phyloP scores from a whole-genome alignment of 2,329 filamentous ascomycete species.

The Colletotrichum caudatum region DNA sequence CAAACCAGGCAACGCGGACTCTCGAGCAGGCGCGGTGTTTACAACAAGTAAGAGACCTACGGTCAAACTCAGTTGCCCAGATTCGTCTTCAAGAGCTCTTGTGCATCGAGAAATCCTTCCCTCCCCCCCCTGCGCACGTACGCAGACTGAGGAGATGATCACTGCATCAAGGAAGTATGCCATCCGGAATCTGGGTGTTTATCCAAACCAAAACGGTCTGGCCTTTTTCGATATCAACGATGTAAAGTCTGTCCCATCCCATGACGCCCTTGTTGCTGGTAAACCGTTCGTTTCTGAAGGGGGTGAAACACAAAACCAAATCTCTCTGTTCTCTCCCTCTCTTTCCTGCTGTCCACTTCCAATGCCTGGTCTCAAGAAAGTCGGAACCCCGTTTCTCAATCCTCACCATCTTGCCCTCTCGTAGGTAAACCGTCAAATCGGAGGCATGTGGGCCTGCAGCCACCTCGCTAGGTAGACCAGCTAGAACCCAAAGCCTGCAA shows the following conservation, averaged over 20 bases:
- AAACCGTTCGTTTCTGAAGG: slow-evolving; percentile 16
- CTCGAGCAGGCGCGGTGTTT: no score
- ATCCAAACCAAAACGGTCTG: slow-evolving; percentile 14
- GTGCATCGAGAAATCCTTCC: no score
- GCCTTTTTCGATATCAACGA: slow-evolving; percentile 34
- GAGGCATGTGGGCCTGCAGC: not conserved
- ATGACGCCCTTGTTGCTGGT: slow-evolving; percentile 39
- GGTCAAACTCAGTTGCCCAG: no score
- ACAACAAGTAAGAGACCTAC: no score
- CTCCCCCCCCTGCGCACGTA: not conserved
- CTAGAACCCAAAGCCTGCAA: not conserved
- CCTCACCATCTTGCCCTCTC: not conserved
- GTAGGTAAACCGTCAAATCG: not conserved
- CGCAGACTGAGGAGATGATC: not conserved
- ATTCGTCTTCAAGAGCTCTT: not conserved
- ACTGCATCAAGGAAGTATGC: not conserved
- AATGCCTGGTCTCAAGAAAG: slow-evolving; percentile 19
- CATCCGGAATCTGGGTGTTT: not conserved
- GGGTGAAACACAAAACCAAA: slow-evolving; percentile 3
- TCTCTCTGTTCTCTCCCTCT: slow-evolving; percentile 4
- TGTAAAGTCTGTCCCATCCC: slow-evolving; percentile 25
- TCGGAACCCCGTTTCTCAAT: slow-evolving; percentile 1
- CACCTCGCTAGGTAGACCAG: not conserved
- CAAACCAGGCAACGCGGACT: no score
- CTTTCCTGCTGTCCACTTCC: slow-evolving; percentile 10